Percentiles rank a stretch among this genome's conserved stretches.
phyloP scores from a whole-genome alignment of 1,284 basidiomycete species.

The Malassezia restricta region DNA sequence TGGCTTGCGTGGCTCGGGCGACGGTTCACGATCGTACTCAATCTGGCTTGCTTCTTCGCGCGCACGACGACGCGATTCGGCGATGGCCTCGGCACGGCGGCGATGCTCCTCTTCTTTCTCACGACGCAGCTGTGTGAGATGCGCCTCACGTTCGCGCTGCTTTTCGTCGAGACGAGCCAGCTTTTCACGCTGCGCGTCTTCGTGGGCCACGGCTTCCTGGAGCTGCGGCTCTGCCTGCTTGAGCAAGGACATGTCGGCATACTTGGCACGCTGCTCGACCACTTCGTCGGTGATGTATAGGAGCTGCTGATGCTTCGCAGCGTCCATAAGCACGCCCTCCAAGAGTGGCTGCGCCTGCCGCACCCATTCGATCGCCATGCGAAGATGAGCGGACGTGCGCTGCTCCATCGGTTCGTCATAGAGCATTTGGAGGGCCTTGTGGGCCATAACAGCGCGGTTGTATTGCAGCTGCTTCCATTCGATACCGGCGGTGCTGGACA shows the following conservation, averaged over 20 bases:
- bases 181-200: conserved; percentile 22
- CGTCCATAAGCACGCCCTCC: conserved; percentile 17
- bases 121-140: conserved; percentile 25
- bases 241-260: conserved; percentile 32
- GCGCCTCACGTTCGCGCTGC: conserved; percentile 28
- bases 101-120: conserved; percentile 31
- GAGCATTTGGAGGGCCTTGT: conserved; percentile 41
- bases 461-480: conserved; percentile 34
- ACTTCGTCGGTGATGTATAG: conserved; percentile 36
- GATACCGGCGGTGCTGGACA: conserved; percentile 8
- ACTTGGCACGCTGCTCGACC: conserved; percentile 42
- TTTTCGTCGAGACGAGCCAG: conserved; percentile 24
- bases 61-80: conserved; percentile 27
- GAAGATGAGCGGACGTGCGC: conserved; percentile 21
- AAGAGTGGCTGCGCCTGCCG: conserved; percentile 23
- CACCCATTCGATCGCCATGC: conserved; percentile 29
- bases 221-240: conserved; percentile 23
- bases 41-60: conserved; percentile 35
- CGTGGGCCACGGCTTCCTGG: conserved; percentile 28
- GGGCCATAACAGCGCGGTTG: conserved; percentile 40
- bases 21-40: conserved; percentile 29
- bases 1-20: conserved; percentile 19
- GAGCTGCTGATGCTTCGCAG: conserved; percentile 28
- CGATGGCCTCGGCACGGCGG: conserved; percentile 30
- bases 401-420: conserved; percentile 31